Base-by-base conservation (phyloP, 106 monocot genomes). In the Dioscorea alata region DNA sequence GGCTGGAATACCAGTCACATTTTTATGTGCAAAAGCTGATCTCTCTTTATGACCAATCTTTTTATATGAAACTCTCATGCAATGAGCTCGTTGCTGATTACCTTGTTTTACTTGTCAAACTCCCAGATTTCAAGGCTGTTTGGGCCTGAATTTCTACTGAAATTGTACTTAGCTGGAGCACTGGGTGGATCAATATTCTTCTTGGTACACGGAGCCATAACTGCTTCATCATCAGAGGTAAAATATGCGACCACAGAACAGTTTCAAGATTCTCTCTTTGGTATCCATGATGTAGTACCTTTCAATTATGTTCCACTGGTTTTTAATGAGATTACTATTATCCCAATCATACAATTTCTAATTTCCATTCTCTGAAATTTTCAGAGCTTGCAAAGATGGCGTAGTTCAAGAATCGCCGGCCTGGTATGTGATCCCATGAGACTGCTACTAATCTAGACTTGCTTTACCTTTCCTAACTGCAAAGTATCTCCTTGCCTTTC, bases 101-200 rank as follows among this genome's bases (percentile, higher is more conserved):
- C 31, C 17, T 32, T 1, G 61, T 21, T 63, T 63, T 31, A 0
- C 33, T 2, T 32, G 19, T 23, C 60, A 25, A 8, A 12, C 35
- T 2, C 60, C 42, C 84, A 97, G 92, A 89, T 92, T 71, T 75
- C 69, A 24, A 80, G 64, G 18, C 78, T 87, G 14, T 97, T 97
- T 78, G 97, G 97, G 50, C 81, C 92, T 50, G 60, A 72, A 34
- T 92, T 88, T 75, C 84, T 97, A 61, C 69, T 97, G 49, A 92
- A 89, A 56, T 70, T 97, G 72, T 92, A 89, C 65, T 16, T 87
- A 42, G 97, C 84, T 24, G 97, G 97, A 60, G 97, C 97, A 24
- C 66, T 92, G 17, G 71, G 78, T 71, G 89, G 89, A 71, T 97
- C 97, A 19, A 54, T 85, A 74, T 89, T 84, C 68, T 97, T 74